A percentile compares a stretch with the other conserved stretches of the same genome.
Conservation (phyloP, 768 basidiomycete genomes). For the Phaeolepiota aurea region DNA sequence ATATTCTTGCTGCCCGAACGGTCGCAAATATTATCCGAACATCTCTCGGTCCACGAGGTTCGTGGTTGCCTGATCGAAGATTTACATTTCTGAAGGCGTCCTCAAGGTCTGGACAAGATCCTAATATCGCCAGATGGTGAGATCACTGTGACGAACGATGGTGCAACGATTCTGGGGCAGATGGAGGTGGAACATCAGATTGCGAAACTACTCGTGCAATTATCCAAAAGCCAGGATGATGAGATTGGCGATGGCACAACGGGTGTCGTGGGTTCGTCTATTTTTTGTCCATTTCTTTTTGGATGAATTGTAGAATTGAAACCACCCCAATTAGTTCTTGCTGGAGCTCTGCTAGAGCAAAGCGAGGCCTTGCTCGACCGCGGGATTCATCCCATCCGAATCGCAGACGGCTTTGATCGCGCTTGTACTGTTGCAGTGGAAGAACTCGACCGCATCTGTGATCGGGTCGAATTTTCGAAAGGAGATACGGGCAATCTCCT, state of each 20-base stretch:
- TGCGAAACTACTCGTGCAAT: constrained; percentile 92
- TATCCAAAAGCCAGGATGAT: constrained; percentile 97
- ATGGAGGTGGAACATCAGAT: constrained; percentile 99
- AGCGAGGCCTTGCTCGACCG: constrained; percentile 95
- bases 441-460: constrained; percentile 86
- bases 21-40: constrained; percentile 94
- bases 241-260: constrained; percentile 99
- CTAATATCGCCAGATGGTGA: constrained; percentile 95
- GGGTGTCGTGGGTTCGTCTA: constrained; percentile 87
- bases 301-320: constrained; percentile 2
- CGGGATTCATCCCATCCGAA: constrained; percentile 98
- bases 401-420: constrained; percentile 96
- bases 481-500: constrained; percentile 81
- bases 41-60: constrained; percentile 91
- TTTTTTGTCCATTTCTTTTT: constrained; percentile 4
- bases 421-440: constrained; percentile 88
- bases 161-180: constrained; percentile 94
- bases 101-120: constrained; percentile 85
- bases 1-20: constrained; percentile 91
- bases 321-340: constrained; percentile 56
- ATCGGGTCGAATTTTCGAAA: constrained; percentile 78
- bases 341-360: constrained; percentile 94
- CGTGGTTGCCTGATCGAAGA: constrained; percentile 2
- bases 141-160: constrained; percentile 98
- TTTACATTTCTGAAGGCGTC: not conserved